Base-by-base conservation (phyloP, 192 early-diverging fungal species). In the Entomortierella beljakovae region DNA sequence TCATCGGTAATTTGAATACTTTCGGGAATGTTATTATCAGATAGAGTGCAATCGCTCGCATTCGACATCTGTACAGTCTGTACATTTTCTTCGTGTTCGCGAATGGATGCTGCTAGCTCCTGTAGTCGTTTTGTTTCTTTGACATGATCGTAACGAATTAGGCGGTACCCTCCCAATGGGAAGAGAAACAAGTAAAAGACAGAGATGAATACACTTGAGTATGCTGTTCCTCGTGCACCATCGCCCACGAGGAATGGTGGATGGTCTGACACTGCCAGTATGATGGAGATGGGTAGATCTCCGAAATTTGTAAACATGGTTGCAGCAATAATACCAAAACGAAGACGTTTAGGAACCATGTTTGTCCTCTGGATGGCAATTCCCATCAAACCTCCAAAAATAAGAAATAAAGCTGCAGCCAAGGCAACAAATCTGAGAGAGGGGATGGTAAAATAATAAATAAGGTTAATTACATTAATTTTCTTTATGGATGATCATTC, bases 271-370 rank as follows among this genome's bases (percentile, higher is more conserved):
- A 81, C 66, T 2, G 80, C 70, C 50, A 73, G 52, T 35, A 81
- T 68, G 33, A 81, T 70, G 1, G 80, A 72, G 37, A 81, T 72
- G 9, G 80, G 71, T 33, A 81, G 25, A 31, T 81, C 80, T 4
- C 80, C 80, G 53, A 77, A 77, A 46, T 77, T 77, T 8, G 74
- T 69, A 22, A 77, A 77, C 74, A 77, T 77, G 26, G 66, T 58
- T 6, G 74, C 74, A 15, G 74, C 74, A 52, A 77, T 52, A 53
- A 77, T 59, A 35, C 74, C 74, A 52, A 65, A 57, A 61, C 63
- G 35, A 1, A 77, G 60, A 20, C 74, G 57, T 42, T 77, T 77
- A 16, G 74, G 74, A 10, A 77, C 55, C 55, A 57, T 32, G 2
- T 61, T 46, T 1, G 66, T 68, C n/a, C 66, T 61, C 32, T 77